Evolutionary conservation across 139 green algal species (phyloP), one percentile per base, ranked within the genome.

Genomic region (Picochlorum sp.): DNA sequence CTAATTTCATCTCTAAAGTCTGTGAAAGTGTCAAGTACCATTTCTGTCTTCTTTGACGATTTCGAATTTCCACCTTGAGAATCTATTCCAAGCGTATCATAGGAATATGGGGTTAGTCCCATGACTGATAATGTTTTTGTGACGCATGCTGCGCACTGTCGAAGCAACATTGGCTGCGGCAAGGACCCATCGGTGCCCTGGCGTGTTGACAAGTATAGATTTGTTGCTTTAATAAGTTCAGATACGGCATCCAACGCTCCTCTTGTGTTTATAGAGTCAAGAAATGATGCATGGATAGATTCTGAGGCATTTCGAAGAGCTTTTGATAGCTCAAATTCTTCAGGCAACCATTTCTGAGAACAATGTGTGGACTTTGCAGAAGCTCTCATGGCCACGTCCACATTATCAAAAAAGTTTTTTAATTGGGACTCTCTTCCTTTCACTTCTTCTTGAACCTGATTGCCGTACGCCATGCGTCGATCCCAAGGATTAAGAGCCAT

Each of bases 361-460:
- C 2, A 20, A 43, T 55, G 35, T 4, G 25, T 63, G 26, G 43
- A 32, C 22, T 63, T 57, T 33, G 41, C 24, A 4, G 51, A 50
- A 24, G 67, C 55, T 22, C 89, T 80, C 54, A 93, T 52, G 10
- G 72, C 80, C 0, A 83, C 86, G 22, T 96, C 68, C 3, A 96
- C 78, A 54, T 93, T 95, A 40, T 83, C 71, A 67, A 97, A 97
- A 67, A 97, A 97, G 72, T 95, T 96, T 50, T 74, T 81, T 7
- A 96, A 49, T 59, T 76, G 55, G 6, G 74, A 57, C 74, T 96
- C 89, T 40, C 75, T 78, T 22, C 80, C 55, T 29, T 70, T 64
- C 66, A 85, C 82, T 67, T 96, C 83, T 41, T 72, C 69, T 55
- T 82, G 78, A 63, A 47, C 50, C 50, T 58, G 70, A 53, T 78